Conservation (phyloP, 2,329 filamentous ascomycete genomes). For the Bipolaris zeicola region DNA sequence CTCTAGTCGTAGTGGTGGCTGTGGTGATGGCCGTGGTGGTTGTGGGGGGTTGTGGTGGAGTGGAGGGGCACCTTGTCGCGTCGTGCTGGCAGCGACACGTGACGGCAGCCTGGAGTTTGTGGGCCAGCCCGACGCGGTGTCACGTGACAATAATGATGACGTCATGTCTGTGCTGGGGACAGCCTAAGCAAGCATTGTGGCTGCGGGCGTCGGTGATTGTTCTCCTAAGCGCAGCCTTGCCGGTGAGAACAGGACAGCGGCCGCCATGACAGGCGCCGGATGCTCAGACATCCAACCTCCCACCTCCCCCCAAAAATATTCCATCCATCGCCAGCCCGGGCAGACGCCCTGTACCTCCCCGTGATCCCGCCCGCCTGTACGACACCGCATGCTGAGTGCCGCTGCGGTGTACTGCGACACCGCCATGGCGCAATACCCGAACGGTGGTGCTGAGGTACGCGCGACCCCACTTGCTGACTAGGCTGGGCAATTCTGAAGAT, state of each 20-base stretch:
- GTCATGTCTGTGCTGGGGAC: neutral
- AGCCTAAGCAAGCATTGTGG: neutral
- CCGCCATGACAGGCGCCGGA: constrained; percentile 11
- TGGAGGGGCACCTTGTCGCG: neutral
- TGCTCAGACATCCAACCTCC: constrained; percentile 8
- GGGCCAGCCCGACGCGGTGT: constrained; percentile 5
- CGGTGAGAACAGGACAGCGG: constrained; percentile 1
- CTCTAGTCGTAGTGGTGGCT: neutral
- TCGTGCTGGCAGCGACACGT: neutral
- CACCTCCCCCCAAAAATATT: neutral
- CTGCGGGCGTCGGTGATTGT: constrained; percentile 2
- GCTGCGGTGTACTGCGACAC: constrained; percentile 16
- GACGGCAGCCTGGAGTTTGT: neutral
- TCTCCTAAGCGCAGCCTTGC: constrained; percentile 6
- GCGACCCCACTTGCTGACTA: constrained; percentile 13
- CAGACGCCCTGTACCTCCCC: constrained; percentile 12
- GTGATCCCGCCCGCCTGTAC: constrained; percentile 2
- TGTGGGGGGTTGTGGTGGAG: neutral
- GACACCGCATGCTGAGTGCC: constrained; percentile 1
- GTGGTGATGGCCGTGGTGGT: neutral
- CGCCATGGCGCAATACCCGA: constrained; percentile 47
- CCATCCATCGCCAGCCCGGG: constrained; percentile 6
- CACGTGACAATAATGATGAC: constrained; percentile 1
- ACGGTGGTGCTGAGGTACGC: constrained; percentile 43
- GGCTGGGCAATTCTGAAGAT: constrained; percentile 25